Base-by-base conservation (phyloP, 305 asterid species). In the Galium porrigens region DNA sequence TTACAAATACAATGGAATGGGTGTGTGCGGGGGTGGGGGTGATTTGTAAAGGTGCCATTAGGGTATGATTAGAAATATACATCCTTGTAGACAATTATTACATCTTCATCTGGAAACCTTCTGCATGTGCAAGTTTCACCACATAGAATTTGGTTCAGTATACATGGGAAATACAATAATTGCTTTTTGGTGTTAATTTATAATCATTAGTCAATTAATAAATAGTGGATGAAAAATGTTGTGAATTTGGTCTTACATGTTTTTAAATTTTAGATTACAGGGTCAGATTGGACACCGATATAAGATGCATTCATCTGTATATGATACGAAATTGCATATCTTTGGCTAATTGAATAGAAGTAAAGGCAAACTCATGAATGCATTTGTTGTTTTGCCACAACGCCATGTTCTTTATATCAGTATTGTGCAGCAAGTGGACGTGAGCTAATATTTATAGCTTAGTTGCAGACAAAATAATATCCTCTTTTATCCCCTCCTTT, bases 401-500 rank as follows among this genome's bases (percentile, higher is more conserved):
- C 37, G n/a, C 39, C 36, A 20, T 44, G 11, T 18, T 14, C 14
- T 62, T 44, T 6, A 27, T 1, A 14, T 62, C 20, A 29, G 20
- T 62, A 22, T 4, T 2, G 8, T 11, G 55, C 3, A 29, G 22
- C 27, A 42, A 42, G 29, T 61, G 54, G 22, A 25, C 32, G 22
- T 30, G 27, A 6, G 32, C 30, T 25, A 14, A 44, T 22, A 15
- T 8, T 27, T 9, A 37, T 1, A 4, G 18, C 5, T 4, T 10
- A 11, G 17, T 12, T 44, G 55, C 5, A 36, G 14, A 41, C 3
- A 15, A 44, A 3, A 10, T 30, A 63, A 29, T 20, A 4, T 63
- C 37, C 18, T 48, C 6, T 17, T 15, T 63, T 46, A 0, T 12
- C 48, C 48, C 61, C 20, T 63, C 29, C n/a, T 79, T 79, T 70